Conservation (phyloP, 2,329 filamentous ascomycete genomes). For the Seiridium cupressi region DNA sequence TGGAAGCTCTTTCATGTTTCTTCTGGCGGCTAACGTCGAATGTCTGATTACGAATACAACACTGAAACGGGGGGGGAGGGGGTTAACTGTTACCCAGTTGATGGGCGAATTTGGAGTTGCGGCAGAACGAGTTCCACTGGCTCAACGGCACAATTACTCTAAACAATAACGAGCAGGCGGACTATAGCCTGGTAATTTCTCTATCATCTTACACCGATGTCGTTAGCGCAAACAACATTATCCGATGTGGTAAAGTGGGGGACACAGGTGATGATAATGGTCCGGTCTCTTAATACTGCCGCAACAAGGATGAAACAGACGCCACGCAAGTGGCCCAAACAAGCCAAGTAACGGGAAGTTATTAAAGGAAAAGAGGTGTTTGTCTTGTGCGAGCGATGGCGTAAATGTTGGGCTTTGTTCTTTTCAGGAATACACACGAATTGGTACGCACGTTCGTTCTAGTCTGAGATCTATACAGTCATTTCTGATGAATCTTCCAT, state of each 20-base stretch:
- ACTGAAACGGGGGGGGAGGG: not conserved
- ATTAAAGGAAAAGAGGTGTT: not conserved
- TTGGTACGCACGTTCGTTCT: too few species aligned
- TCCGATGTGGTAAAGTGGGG: not conserved
- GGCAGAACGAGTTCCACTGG: not conserved
- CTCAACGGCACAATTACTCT: not conserved
- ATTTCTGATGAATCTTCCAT: too few species aligned
- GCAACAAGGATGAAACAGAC: not conserved
- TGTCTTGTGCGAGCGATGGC: not conserved
- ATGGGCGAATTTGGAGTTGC: not conserved
- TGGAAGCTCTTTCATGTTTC: not conserved
- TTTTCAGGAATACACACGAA: too few species aligned
- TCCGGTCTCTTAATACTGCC: not conserved
- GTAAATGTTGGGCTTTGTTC: too few species aligned
- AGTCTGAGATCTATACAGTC: too few species aligned
- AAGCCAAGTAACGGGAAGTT: not conserved
- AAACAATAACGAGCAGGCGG: not conserved
- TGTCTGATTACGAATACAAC: not conserved
- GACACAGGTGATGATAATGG: not conserved
- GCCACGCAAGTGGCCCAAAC: not conserved
- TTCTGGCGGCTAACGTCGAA: not conserved
- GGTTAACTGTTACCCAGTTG: not conserved
- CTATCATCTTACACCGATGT: not conserved
- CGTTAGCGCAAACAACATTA: not conserved
- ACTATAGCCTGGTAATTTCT: not conserved